Evolutionary conservation across 495 filamentous ascomycete genomes (phyloP).

Genomic region (Penicillium silybi): DNA sequence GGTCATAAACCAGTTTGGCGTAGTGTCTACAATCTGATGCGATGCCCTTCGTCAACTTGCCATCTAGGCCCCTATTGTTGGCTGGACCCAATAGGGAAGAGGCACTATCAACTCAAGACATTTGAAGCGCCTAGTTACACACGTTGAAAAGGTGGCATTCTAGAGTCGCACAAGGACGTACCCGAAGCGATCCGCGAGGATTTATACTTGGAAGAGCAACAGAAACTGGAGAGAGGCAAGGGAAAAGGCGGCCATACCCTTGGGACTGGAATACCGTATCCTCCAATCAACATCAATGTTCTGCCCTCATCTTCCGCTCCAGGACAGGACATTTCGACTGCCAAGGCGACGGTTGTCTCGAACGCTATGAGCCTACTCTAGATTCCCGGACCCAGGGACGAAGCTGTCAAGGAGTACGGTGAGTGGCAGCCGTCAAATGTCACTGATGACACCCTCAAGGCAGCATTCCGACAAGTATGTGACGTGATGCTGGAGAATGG

Average conservation of each 20-base stretch:
- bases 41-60: constrained; percentile 16
- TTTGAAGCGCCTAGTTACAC: constrained; percentile 18
- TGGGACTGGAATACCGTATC: constrained; percentile 4
- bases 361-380: neutral
- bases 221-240: constrained; percentile 14
- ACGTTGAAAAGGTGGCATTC: constrained; percentile 16
- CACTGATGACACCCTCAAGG: constrained; percentile 11
- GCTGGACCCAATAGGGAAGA: constrained; percentile 23
- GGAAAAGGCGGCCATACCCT: constrained; percentile 1
- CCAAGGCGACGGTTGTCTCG: neutral
- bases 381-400: constrained; percentile 17
- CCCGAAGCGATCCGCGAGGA: constrained; percentile 14
- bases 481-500: constrained; percentile 11
- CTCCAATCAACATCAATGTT: no score
- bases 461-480: constrained; percentile 14
- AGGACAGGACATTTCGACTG: neutral
- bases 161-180: constrained; percentile 26
- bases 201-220: constrained; percentile 28
- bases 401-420: constrained; percentile 18
- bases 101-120: constrained; percentile 26
- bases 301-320: neutral
- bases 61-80: constrained; percentile 20
- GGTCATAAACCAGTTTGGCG: constrained; percentile 21
- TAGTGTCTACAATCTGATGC: constrained; percentile 29
- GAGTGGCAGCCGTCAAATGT: constrained; percentile 16